These are phyloP conservation scores for Gymnopilus dilepis DNA, from an alignment of 768 basidiomycete genomes.

Conservation along the genomic window DNA sequence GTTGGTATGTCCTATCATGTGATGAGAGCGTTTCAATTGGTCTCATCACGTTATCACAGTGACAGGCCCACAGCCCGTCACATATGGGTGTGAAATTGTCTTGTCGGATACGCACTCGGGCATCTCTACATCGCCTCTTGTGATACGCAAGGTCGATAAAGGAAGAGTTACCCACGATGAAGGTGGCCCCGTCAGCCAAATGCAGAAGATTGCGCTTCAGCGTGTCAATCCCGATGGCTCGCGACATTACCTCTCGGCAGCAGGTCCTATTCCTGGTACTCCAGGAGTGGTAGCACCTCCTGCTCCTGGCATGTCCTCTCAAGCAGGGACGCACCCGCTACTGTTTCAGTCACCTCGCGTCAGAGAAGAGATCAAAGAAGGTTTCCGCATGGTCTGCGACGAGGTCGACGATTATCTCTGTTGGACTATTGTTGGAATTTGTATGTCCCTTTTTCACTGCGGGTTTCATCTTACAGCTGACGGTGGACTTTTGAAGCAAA, in stretches of 20 bases:
- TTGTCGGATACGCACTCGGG: conserved; percentile 86
- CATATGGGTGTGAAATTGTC: conserved; percentile 89
- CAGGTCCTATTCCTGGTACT: conserved; percentile 83
- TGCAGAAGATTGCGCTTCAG: conserved; percentile 95
- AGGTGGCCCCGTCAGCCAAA: conserved; percentile 92
- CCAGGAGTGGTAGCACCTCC: conserved; percentile 70
- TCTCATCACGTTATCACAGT: conserved; percentile 32
- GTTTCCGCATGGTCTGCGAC: conserved; percentile 74
- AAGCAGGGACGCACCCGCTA: conserved; percentile 81
- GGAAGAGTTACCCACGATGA: conserved; percentile 86
- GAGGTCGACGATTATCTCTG: conserved; percentile 95
- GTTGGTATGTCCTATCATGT: conserved; percentile 64
- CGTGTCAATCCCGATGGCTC: conserved; percentile 82
- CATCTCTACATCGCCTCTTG: conserved; percentile 82
- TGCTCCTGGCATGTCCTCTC: conserved; percentile 76
- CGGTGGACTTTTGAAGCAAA: conserved; percentile 61
- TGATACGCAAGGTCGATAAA: conserved; percentile 94
- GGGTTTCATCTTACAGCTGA: conserved; percentile 4
- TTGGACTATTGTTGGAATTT: conserved; percentile 96
- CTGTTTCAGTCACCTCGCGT: conserved; percentile 81
- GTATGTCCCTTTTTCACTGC: conserved; percentile 49
- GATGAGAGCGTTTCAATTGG: conserved; percentile 40
- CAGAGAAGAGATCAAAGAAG: conserved; percentile 84
- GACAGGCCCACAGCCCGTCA: conserved; percentile 82
- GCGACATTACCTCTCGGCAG: conserved; percentile 87